phyloP scores from a whole-genome alignment of 2,329 filamentous ascomycete genomes.

The Tetracladium maxilliforme region DNA sequence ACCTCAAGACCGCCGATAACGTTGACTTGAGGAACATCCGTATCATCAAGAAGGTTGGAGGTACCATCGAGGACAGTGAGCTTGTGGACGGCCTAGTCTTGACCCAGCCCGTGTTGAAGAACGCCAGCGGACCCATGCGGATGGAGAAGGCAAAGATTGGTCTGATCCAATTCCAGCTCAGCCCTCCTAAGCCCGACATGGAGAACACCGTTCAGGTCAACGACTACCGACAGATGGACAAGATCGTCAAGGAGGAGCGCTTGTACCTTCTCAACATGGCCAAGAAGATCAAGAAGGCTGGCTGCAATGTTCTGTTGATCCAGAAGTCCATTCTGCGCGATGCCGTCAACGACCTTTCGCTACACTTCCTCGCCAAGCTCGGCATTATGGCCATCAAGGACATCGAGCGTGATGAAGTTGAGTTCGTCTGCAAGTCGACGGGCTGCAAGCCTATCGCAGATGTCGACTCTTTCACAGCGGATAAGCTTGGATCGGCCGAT shows the following conservation, averaged over 20 bases:
- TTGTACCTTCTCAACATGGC: constrained; percentile 97
- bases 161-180: constrained; percentile 96
- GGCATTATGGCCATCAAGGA: constrained; percentile 95
- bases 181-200: constrained; percentile 98
- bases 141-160: constrained; percentile 98
- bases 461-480: constrained; percentile 95
- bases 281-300: constrained; percentile 99
- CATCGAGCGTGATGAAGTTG: constrained; percentile 95
- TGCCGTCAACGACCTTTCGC: constrained; percentile 90
- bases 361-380: constrained; percentile 95
- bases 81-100: constrained; percentile 90
- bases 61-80: constrained; percentile 96
- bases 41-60: constrained; percentile 93
- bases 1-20: constrained; percentile 88
- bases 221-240: constrained; percentile 99
- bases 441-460: constrained; percentile 98
- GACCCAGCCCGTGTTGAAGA: constrained; percentile 87
- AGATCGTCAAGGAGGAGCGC: constrained; percentile 98
- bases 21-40: constrained; percentile 94
- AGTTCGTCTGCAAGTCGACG: constrained; percentile 98
- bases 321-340: constrained; percentile 98
- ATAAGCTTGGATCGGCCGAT: constrained; percentile 90
- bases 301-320: constrained; percentile 96
- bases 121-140: constrained; percentile 72
- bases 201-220: constrained; percentile 99